phyloP scores from a whole-genome alignment of 495 filamentous ascomycete species.

The Haplographium delicatum region DNA sequence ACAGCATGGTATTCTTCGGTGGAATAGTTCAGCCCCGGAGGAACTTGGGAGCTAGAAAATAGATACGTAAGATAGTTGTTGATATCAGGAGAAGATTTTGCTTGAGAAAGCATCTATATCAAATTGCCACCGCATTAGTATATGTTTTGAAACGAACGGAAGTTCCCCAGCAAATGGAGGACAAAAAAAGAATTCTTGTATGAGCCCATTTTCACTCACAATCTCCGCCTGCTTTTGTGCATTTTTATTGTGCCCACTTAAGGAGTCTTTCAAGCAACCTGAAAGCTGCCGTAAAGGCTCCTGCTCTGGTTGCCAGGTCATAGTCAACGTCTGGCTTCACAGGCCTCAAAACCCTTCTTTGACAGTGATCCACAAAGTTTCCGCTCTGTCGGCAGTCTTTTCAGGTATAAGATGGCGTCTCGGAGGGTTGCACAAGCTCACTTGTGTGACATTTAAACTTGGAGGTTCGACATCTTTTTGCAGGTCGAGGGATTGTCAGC shows the following conservation, averaged over 20 bases:
- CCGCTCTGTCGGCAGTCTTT: not conserved
- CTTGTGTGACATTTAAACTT: constrained; percentile 22
- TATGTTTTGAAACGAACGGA: no score
- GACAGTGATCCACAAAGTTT: constrained; percentile 1
- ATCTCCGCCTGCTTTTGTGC: constrained; percentile 80
- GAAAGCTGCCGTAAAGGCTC: constrained; percentile 85
- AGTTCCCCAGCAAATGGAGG: constrained; percentile 1
- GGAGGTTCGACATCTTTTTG: constrained; percentile 13
- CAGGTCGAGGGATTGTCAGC: constrained; percentile 11
- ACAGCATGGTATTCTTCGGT: constrained; percentile 62
- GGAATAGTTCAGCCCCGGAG: constrained; percentile 51
- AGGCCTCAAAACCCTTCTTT: constrained; percentile 6
- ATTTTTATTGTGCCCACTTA: constrained; percentile 71
- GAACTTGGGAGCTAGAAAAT: constrained; percentile 63
- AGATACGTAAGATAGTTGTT: constrained; percentile 95
- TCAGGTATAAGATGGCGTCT: not conserved
- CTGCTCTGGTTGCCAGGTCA: constrained; percentile 91
- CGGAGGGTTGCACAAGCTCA: constrained; percentile 21
- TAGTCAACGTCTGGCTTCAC: constrained; percentile 30
- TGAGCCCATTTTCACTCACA: constrained; percentile 32
- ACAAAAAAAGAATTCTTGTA: not conserved
- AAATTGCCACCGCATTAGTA: constrained; percentile 15
- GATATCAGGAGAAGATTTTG: constrained; percentile 85
- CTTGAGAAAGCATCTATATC: constrained; percentile 85
- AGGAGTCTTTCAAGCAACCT: constrained; percentile 82